Conservation (phyloP, 805 yeast genomes). For the Lipomyces spencermartinsiae region DNA sequence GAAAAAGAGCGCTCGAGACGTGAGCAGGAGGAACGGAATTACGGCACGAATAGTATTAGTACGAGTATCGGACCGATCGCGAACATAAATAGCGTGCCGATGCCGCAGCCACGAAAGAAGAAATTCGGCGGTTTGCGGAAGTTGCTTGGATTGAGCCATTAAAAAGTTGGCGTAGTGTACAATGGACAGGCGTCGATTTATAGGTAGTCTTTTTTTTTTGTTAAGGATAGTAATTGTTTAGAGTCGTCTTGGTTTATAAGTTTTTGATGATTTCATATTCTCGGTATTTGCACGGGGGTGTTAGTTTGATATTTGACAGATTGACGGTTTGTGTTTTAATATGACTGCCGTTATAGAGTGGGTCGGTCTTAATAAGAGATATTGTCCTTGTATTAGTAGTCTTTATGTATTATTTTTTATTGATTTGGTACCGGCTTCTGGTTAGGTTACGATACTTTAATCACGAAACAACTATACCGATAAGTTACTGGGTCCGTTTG, state of each 20-base stretch:
- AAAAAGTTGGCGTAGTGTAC: neutral
- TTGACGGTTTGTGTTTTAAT: neutral
- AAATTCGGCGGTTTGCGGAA: conserved; percentile 29
- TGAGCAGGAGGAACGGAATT: conserved; percentile 58
- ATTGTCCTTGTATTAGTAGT: neutral
- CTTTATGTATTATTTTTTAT: no score
- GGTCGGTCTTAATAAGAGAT: neutral
- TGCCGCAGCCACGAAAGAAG: conserved; percentile 29
- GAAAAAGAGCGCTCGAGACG: conserved; percentile 72
- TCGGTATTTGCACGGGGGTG: no score
- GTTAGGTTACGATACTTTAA: no score
- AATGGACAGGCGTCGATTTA: neutral
- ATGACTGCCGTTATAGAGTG: neutral
- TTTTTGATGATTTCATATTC: no score
- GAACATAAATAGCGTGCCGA: conserved; percentile 7
- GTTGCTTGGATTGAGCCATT: conserved; percentile 21
- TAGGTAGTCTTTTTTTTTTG: neutral
- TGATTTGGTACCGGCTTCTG: no score
- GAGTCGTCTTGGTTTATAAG: neutral
- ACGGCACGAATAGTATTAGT: neutral
- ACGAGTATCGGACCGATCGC: conserved; percentile 7
- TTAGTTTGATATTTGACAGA: neutral
- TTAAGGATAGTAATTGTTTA: neutral
- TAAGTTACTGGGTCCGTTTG: no score
- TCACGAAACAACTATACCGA: no score